These are phyloP conservation scores for Verticillium tricorpus DNA, from an alignment of 2,329 filamentous ascomycete species.

Conservation along the genomic window DNA sequence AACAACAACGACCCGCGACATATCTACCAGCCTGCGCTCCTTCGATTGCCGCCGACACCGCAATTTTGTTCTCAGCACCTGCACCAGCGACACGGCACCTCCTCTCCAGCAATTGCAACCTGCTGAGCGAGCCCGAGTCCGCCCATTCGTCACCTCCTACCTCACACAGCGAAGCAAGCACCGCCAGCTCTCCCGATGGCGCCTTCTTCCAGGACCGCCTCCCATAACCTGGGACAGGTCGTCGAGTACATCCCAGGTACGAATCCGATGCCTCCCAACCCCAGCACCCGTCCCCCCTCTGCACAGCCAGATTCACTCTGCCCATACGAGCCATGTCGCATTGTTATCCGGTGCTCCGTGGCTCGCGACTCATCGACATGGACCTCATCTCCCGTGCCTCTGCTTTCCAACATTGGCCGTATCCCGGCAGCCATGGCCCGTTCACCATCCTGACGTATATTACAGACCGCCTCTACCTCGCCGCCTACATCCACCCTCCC, in stretches of 20 bases:
- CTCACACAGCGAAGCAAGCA: not conserved
- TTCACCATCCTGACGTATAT: slow-evolving; percentile 32
- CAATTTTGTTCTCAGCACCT: not conserved
- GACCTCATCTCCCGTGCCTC: not conserved
- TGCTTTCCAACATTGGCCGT: slow-evolving; percentile 2
- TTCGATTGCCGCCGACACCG: not conserved
- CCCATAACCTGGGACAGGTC: slow-evolving; percentile 73
- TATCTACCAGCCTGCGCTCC: not conserved
- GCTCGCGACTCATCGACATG: not conserved
- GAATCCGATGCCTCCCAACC: slow-evolving; percentile 22
- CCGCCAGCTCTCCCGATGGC: slow-evolving; percentile 35
- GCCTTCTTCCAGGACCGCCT: slow-evolving; percentile 38
- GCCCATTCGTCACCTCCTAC: not conserved
- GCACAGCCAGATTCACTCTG: slow-evolving; percentile 2
- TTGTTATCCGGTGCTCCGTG: slow-evolving; percentile 19
- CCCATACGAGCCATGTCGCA: slow-evolving; percentile 22
- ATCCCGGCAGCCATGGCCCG: slow-evolving; percentile 16
- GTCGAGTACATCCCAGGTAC: slow-evolving; percentile 95
- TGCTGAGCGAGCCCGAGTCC: not conserved
- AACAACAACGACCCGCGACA: not conserved
- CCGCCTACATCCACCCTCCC: slow-evolving; percentile 81
- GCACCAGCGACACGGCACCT: not conserved
- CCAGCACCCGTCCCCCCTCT: not conserved
- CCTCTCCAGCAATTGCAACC: not conserved
- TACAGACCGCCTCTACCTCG: slow-evolving; percentile 88